Evolutionary conservation across 164 flowering plant genomes (phyloP), one percentile per base, ranked within the genome.

Genomic region (Hamamelis virginiana): DNA sequence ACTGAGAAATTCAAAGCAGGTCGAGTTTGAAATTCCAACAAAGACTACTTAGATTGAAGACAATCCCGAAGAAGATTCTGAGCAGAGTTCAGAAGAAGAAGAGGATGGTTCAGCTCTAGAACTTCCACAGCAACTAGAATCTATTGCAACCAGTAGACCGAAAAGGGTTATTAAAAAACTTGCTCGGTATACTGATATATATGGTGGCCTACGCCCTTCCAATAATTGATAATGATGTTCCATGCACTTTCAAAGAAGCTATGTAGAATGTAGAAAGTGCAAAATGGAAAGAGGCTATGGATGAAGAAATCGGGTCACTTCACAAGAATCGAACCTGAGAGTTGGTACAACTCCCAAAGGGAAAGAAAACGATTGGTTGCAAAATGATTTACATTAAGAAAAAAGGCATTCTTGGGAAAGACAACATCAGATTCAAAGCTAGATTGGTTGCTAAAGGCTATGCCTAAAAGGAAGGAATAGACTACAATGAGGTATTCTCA

Each of bases 401-500:
- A 1, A 12, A 53, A 19, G 58, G 58, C 5, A 19, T 10, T 53
- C 41, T 19, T 43, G 38, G 51, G 22, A 43, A 62, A 62, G 51
- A 45, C 16, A 47, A 10, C 11, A 5, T 44, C 18, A 25, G 9
- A 8, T 63, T 5, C 53, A 63, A 63, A 18, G 59, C 16, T 46
- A 66, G 47, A n/a, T 66, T 58, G 26, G 63, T 67, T 0, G 62
- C 43, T 1, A 21, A 44, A 48, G 63, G 64, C 10, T 60, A 59
- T 9, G 18, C 47, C 0, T 55, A 69, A 11, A 47, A 55, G 23
- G 65, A 68, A 62, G 57, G 57, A 10, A 48, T 69, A 1, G 65
- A 69, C 21, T 47, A 59, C 38, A 59, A 47, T 69, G 44, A 59
- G 53, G 28, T 59, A n/a, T 69, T 69, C 27, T 69, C 19, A n/a